Base-by-base conservation (phyloP, 2,329 filamentous ascomycete genomes). In the Claviceps sp. region DNA sequence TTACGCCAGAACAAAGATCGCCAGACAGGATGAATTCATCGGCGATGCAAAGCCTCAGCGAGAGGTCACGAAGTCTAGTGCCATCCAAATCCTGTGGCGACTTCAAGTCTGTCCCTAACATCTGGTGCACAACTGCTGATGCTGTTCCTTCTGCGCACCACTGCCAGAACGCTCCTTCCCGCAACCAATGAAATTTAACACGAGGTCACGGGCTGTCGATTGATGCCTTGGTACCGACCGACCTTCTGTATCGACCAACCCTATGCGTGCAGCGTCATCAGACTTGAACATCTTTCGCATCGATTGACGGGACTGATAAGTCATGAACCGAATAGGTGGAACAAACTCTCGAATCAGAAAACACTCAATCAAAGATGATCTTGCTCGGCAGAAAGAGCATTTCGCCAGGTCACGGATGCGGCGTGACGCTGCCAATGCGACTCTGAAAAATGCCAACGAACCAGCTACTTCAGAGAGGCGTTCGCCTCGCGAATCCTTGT, bases 281-380 rank as follows among this genome's bases (percentile, higher is more conserved):
- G 5, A 9, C 16, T 18, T 26, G 4, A 41, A 34, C 9, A 11
- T 41, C 18, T 48, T 4, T 38, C 26, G 9, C n/a, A 49, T 20
- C 14, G 13, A 30, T 47, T n/a, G 3, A 42, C 8, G 6, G 22
- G 22, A n/a, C 44, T 18, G 20, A 34, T 26, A 34, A 57, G 36
- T 43, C 5, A 72, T 72, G 70, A 72, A 72, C 56, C 71, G 70
- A 68, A 71, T 65, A 2, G 67, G 67, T 54, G 67, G 68, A 9
- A 55, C 60, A 37, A 63, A 70, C 22, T 61, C 67, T 44, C 67
- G 69, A 8, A 62, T 64, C 26, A 62, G 62, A 38, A 61, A 62
- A 6, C 67, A 61, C 48, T 60, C 62, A 14, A 66, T 58, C 60
- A 64, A 65, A 20, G 55, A 61, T 30, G 65, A 70, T 41, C 53